These are phyloP conservation scores for Volvariella volvacea DNA, from an alignment of 1,284 basidiomycete species.

Conservation along the genomic window DNA sequence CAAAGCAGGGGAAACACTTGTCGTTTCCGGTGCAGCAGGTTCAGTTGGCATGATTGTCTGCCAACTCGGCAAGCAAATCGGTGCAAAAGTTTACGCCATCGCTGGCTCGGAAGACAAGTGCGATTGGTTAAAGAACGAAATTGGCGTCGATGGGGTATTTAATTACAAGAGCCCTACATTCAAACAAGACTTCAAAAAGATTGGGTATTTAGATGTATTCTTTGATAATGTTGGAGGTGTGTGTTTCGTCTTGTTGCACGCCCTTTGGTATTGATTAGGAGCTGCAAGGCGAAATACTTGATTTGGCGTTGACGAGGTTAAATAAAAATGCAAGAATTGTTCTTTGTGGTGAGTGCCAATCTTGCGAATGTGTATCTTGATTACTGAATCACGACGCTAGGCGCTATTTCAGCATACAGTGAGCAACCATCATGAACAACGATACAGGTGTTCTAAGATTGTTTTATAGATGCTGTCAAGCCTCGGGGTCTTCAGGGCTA, in stretches of 20 bases:
- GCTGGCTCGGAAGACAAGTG: constrained; percentile 75
- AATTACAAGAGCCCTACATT: constrained; percentile 85
- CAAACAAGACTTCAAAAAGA: constrained; percentile 53
- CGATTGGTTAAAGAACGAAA: constrained; percentile 70
- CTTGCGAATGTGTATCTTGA: constrained; percentile 1
- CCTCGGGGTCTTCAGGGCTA: constrained; percentile 60
- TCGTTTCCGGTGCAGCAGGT: constrained; percentile 89
- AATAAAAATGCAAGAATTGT: constrained; percentile 74
- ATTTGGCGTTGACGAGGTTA: constrained; percentile 67
- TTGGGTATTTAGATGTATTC: constrained; percentile 71
- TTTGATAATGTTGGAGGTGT: constrained; percentile 86
- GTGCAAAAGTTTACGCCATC: constrained; percentile 80
- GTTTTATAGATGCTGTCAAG: constrained; percentile 36
- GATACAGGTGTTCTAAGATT: background rate
- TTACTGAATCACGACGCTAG: constrained; percentile 26
- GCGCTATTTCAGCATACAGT: constrained; percentile 80
- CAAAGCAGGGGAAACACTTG: constrained; percentile 76
- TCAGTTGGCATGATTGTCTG: constrained; percentile 72
- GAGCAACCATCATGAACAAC: constrained; percentile 15
- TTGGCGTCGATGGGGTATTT: constrained; percentile 78
- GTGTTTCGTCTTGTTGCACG: background rate
- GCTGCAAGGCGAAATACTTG: constrained; percentile 55
- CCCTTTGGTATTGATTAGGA: background rate
- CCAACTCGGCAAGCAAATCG: constrained; percentile 71
- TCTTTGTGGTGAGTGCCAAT: constrained; percentile 35